Conservation (phyloP, 2,329 filamentous ascomycete species). For the Paracorniculantispora psalliotae region DNA sequence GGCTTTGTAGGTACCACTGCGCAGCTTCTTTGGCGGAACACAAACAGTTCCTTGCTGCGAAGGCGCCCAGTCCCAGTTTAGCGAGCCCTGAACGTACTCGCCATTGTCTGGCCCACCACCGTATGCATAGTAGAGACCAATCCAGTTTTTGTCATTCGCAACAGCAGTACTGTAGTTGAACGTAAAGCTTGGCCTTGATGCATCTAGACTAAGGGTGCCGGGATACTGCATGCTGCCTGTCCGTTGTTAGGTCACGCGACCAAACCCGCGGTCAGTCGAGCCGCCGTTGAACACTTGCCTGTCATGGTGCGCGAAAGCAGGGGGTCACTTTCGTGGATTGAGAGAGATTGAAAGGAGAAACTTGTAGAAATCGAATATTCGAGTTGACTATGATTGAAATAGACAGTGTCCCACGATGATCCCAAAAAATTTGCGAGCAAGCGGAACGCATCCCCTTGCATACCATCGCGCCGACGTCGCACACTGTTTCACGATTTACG, state of each 20-base stretch:
- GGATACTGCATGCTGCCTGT: not conserved
- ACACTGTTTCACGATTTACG: not conserved
- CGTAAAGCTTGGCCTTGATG: constrained; percentile 13
- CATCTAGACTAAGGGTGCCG: not conserved
- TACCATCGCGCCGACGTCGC: not conserved
- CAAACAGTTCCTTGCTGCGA: constrained; percentile 15
- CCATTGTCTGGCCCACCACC: constrained; percentile 20
- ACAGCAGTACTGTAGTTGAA: constrained; percentile 19
- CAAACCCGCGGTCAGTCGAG: not conserved
- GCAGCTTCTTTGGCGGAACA: constrained; percentile 5
- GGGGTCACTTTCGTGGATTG: not conserved
- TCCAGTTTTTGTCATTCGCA: constrained; percentile 21
- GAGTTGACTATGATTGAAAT: not conserved
- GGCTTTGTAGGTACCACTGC: constrained; percentile 5
- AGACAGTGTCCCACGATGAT: not conserved
- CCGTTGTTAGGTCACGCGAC: constrained; percentile 3
- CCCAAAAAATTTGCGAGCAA: not conserved
- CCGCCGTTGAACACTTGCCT: not conserved
- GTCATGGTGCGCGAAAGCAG: too few species aligned
- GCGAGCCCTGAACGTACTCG: constrained; percentile 15
- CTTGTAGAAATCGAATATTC: not conserved
- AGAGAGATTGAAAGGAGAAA: not conserved
- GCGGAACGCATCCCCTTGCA: not conserved
- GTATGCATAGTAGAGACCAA: constrained; percentile 21
- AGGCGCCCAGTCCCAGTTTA: constrained; percentile 23